Percentiles rank a stretch among this genome's conserved stretches.
Evolutionary conservation across 768 basidiomycete genomes (phyloP).

Genomic region (Lyophyllum shimeji): DNA sequence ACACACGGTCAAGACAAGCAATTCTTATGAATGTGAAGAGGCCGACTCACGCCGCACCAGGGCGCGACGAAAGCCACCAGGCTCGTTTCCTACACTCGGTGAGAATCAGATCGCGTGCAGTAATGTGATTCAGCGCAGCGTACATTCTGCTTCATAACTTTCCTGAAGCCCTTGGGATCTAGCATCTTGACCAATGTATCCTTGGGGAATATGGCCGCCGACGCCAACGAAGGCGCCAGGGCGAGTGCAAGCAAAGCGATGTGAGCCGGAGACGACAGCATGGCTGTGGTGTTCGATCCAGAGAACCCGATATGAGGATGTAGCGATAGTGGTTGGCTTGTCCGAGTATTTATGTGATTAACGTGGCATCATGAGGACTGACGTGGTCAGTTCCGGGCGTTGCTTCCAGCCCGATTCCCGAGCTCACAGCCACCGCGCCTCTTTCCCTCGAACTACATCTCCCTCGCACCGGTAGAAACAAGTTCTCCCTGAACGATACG

Average conservation of each 20-base stretch:
- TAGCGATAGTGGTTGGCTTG: background rate
- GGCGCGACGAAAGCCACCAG: conserved; percentile 93
- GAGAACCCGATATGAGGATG: background rate
- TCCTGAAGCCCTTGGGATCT: conserved; percentile 67
- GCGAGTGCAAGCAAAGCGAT: conserved; percentile 35
- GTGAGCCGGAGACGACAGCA: conserved; percentile 32
- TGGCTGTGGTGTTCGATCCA: conserved; percentile 9
- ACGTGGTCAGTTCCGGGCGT: conserved; percentile 3
- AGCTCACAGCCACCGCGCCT: background rate
- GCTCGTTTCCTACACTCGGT: conserved; percentile 54
- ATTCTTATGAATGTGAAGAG: background rate
- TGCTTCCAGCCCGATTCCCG: conserved; percentile 4
- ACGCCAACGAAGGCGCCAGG: conserved; percentile 46
- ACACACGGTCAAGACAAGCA: background rate
- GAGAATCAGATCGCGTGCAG: background rate
- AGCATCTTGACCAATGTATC: conserved; percentile 72
- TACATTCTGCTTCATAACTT: conserved; percentile 76
- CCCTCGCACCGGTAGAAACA: background rate
- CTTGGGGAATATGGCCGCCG: conserved; percentile 46
- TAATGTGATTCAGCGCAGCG: conserved; percentile 23
- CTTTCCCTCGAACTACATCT: background rate
- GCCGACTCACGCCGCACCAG: conserved; percentile 82
- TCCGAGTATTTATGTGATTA: background rate
- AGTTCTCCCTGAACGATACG: no score
- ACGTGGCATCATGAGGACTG: background rate